Conservation (phyloP, 1,284 basidiomycete genomes). For the Wolfiporia cocos region DNA sequence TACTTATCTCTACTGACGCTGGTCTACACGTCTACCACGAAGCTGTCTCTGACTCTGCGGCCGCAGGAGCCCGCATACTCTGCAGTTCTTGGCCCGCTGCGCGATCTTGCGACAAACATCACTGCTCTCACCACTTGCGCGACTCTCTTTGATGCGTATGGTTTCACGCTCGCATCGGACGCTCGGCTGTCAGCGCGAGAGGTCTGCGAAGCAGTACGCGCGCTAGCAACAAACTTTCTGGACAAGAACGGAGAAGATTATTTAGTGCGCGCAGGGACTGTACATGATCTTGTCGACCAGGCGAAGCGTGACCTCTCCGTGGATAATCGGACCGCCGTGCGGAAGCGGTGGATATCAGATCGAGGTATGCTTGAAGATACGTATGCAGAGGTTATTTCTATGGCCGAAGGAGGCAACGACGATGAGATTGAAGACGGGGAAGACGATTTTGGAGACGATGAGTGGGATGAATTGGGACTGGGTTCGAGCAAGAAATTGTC, state of each 20-base stretch:
- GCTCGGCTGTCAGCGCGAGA: conserved; percentile 35
- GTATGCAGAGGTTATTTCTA: conserved; percentile 48
- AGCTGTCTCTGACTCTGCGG: conserved; percentile 59
- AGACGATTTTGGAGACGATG: conserved; percentile 30
- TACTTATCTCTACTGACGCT: conserved; percentile 54
- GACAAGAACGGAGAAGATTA: conserved; percentile 34
- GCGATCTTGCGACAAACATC: conserved; percentile 49
- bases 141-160: conserved; percentile 47
- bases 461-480: conserved; percentile 67
- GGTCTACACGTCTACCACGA: conserved; percentile 56
- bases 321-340: conserved; percentile 56
- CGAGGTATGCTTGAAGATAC: conserved; percentile 57
- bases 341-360: conserved; percentile 49
- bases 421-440: conserved; percentile 21
- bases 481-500: conserved; percentile 24
- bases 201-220: conserved; percentile 40
- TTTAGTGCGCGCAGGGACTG: conserved; percentile 52
- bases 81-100: conserved; percentile 49
- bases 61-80: conserved; percentile 50
- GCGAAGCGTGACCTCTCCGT: conserved; percentile 47
- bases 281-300: conserved; percentile 60
- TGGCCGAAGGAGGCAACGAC: conserved; percentile 36
- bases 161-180: conserved; percentile 48
- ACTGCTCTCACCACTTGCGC: conserved; percentile 55
- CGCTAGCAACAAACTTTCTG: conserved; percentile 36